Conservation (phyloP, 2,329 filamentous ascomycete genomes). For the Zasmidium angulare region DNA sequence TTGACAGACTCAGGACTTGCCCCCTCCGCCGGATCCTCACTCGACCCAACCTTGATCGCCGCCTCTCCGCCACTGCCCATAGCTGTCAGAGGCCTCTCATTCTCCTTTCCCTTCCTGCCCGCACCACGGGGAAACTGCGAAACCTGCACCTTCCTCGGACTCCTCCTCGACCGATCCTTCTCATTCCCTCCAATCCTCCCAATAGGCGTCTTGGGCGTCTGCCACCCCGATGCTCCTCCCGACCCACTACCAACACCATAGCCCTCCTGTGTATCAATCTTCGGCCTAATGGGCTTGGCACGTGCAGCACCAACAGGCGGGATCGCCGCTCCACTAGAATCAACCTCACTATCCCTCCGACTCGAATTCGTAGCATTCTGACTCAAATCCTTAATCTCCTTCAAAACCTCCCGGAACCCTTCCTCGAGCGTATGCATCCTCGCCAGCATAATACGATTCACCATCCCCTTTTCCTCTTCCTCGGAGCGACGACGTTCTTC, state of each 20-base stretch:
- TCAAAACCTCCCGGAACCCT: conserved; percentile 70
- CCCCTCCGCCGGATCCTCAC: neutral
- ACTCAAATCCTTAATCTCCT: conserved; percentile 36
- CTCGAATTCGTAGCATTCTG: conserved; percentile 24
- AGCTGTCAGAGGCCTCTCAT: conserved; percentile 21
- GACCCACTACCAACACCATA: neutral
- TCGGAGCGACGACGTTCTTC: conserved; percentile 38
- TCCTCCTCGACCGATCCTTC: conserved; percentile 19
- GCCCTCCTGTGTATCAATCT: conserved; percentile 18
- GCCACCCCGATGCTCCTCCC: conserved; percentile 11
- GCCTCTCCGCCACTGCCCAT: conserved; percentile 9
- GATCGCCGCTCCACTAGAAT: conserved; percentile 10
- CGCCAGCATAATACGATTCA: conserved; percentile 76
- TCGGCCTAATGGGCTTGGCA: conserved; percentile 10
- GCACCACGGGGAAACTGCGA: conserved; percentile 4
- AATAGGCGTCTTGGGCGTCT: conserved; percentile 27
- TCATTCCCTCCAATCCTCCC: conserved; percentile 26
- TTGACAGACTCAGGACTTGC: conserved; percentile 24
- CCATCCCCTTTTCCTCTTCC: conserved; percentile 67
- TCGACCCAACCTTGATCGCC: conserved; percentile 7
- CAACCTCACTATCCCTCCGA: conserved; percentile 30
- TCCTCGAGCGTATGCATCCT: conserved; percentile 93
- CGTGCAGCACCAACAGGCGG: neutral
- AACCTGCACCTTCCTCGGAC: conserved; percentile 26
- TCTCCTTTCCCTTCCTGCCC: conserved; percentile 23